Percentiles rank a stretch among this genome's conserved stretches.
These are phyloP conservation scores for Saturnispora gosingensis DNA, from an alignment of 805 yeast genomes.

Conservation along the genomic window DNA sequence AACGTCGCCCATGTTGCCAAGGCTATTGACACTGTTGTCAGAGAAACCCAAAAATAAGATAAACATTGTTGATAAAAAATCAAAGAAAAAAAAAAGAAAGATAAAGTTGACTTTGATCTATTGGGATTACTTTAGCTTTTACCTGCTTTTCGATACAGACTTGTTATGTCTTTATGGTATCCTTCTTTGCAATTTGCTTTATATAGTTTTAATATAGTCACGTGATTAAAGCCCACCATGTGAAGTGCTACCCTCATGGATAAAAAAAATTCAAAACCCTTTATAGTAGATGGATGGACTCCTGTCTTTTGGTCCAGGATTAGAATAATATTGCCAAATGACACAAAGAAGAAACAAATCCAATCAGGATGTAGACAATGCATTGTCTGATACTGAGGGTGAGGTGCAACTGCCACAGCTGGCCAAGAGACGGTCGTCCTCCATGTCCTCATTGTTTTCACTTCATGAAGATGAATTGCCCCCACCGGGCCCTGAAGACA, in stretches of 20 bases:
- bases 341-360: constrained; percentile 1
- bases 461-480: constrained; percentile 54
- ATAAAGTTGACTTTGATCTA: background rate
- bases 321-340: background rate
- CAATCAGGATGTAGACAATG: constrained; percentile 7
- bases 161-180: background rate
- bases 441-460: constrained; percentile 37
- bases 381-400: constrained; percentile 21
- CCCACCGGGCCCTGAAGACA: constrained; percentile 69
- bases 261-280: background rate
- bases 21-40: constrained; percentile 72
- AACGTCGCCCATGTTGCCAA: constrained; percentile 74
- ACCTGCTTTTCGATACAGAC: background rate
- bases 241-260: background rate
- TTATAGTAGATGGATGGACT: background rate
- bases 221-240: background rate
- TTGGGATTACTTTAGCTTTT: background rate
- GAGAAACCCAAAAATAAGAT: constrained; percentile 9
- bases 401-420: constrained; percentile 7
- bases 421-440: constrained; percentile 25
- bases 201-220: background rate
- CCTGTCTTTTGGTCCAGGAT: background rate
- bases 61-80: background rate
- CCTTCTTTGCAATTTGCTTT: background rate
- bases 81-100: too few relatives aligned